Base-by-base conservation (phyloP, 345 rosid species). In the Corchorus olitorius region DNA sequence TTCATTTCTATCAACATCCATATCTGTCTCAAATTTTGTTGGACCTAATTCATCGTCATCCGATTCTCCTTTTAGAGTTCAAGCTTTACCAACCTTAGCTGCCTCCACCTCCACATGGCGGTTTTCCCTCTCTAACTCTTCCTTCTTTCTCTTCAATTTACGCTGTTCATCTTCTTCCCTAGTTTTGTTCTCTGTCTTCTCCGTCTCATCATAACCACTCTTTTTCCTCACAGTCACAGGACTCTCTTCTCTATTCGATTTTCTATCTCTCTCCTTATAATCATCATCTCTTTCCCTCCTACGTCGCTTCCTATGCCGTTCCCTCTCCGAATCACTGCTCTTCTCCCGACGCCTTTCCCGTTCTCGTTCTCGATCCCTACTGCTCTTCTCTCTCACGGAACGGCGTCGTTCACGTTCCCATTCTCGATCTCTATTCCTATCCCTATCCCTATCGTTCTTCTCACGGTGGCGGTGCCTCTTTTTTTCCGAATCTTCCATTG, bases 41-140 rank as follows among this genome's bases (percentile, higher is more conserved):
- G 68, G 70, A 65, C 82, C 86, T 5, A 69, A 84, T 85, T 93
- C 99, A 78, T 95, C 99, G 50, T 93, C 98, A 78, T 95, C 99
- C 46, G 97, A 95, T 83, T 95, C 99, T 74, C 92, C 96, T 48
- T 93, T 97, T 70, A 93, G 94, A 34, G 98, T 93, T 98, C 99
- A 95, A 34, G 81, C 81, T 75, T 83, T 94, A 64, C 94, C 92
- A 49, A 90, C 82, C 82, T 87, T 83, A 46, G 81, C 85, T 45
- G 16, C 73, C 16, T 16, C 84, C 16, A 87, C 92, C 67, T 87
- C 85, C 27, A n/a, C n/a, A n/a, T n/a, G n/a, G n/a, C n/a, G n/a
- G n/a, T n/a, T 95, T 77, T 90, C 91, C 76, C 82, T 83, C 81
- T 95, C 94, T 2, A 86, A 72, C 79, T 95, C 98, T 81, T 92